Evolutionary conservation across 768 basidiomycete species (phyloP), one percentile per base, ranked within the genome.

Genomic region (Amanita molliuscula): DNA sequence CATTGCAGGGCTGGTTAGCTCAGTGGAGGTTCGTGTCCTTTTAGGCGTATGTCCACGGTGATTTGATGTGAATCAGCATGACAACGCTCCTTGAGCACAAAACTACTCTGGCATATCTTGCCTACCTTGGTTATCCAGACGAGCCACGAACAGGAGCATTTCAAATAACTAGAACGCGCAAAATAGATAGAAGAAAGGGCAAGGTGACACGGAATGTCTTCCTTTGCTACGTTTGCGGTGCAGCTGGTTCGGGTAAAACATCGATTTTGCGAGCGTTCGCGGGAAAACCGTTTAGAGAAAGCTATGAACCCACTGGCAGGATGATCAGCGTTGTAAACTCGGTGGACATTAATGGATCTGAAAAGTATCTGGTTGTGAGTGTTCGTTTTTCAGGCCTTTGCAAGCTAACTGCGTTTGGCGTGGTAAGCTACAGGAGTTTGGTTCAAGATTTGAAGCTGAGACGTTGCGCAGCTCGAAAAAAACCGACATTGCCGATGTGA

Each of bases 1-100:
- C 94, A n/a, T 66, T 99, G 38, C 94, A 97, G 68, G 90, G 92
- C 1, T 99, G 95, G 95, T 69, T 98, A 23, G 95, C 95, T 16
- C 94, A 96, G 62, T 99, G 95, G 95, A 95, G 90, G 93, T 92
- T 46, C 56, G 74, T 64, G 15, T 23, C 15, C n/a, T 45, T 46
- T 33, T 43, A 29, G 10, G 48, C 36, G 42, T 33, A 48, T 49
- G 15, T 26, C 41, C 31, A 21, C 23, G 25, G 49, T 29, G 45
- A 44, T 34, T 50, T 36, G 43, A 33, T 53, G 23, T 18, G 26
- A 36, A 34, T 5, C 54, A 97, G 94, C 61, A 96, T 98, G 94
- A 94, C 93, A 1, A 99, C 95, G 0, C 74, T 98, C 0, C 76
- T 98, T n/a, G 90, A 96, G 55, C 85, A 95, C 59, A 85, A 80